Evolutionary conservation across 2,329 filamentous ascomycete species (phyloP).

Genomic region (Paecilomyces sp.): DNA sequence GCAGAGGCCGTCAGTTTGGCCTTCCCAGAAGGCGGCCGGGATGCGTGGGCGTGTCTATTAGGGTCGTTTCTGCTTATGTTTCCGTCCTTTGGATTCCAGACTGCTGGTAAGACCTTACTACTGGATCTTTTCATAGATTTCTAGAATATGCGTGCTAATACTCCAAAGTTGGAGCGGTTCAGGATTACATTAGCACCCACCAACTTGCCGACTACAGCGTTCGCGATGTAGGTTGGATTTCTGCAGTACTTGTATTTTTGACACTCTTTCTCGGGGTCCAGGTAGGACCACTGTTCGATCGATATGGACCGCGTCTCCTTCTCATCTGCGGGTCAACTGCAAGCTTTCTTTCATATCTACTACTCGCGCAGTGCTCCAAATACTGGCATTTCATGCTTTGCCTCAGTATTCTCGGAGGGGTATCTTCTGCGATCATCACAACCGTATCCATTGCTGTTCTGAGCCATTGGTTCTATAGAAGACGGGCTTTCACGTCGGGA

Average conservation of each 20-base stretch:
- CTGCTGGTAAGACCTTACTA: constrained; percentile 15
- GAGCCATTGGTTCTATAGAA: constrained; percentile 34
- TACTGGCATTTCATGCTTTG: constrained; percentile 46
- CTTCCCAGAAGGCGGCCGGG: constrained; percentile 22
- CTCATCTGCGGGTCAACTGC: constrained; percentile 29
- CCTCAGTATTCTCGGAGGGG: constrained; percentile 27
- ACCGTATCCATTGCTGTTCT: constrained; percentile 32
- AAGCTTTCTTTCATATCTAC: constrained; percentile 35
- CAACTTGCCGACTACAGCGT: constrained; percentile 38
- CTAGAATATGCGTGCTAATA: background rate
- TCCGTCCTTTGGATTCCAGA: constrained; percentile 41
- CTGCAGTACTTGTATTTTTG: constrained; percentile 40
- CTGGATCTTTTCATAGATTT: background rate
- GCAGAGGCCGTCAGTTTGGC: background rate
- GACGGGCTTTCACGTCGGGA: constrained; percentile 30
- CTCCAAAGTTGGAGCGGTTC: constrained; percentile 38
- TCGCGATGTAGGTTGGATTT: constrained; percentile 45
- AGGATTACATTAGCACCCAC: constrained; percentile 40
- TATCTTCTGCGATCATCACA: constrained; percentile 26
- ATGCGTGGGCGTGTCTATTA: constrained; percentile 27
- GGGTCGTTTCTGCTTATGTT: constrained; percentile 31
- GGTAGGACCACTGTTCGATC: constrained; percentile 44
- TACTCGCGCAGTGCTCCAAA: constrained; percentile 39
- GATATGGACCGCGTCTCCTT: constrained; percentile 38
- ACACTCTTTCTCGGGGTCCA: constrained; percentile 41